Percentiles rank a stretch among this genome's conserved stretches.
phyloP scores from a whole-genome alignment of 441 rosid species.

The Adansonia rubrostipa region DNA sequence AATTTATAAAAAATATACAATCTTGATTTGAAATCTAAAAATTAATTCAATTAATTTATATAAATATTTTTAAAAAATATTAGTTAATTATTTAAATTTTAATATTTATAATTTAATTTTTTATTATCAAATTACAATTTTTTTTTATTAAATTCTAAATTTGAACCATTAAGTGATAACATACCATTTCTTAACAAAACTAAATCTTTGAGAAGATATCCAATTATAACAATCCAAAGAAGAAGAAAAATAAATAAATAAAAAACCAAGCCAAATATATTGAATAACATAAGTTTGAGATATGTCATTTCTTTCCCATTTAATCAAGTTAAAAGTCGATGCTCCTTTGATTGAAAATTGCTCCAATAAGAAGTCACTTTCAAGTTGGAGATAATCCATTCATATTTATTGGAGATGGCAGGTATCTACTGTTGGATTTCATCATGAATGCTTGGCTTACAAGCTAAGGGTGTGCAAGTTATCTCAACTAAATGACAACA shows the following conservation, averaged over 20 bases:
- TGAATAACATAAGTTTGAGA: not conserved
- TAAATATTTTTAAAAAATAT: too few relatives aligned
- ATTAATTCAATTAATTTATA: too few relatives aligned
- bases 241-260: not conserved
- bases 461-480: not conserved
- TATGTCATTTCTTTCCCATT: not conserved
- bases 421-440: not conserved
- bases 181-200: not conserved
- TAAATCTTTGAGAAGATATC: not conserved
- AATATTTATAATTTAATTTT: too few relatives aligned
- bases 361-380: not conserved
- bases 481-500: not conserved
- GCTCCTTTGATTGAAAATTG: not conserved
- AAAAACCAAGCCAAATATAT: not conserved
- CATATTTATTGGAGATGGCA: not conserved
- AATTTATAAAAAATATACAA: not conserved
- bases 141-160: too few relatives aligned
- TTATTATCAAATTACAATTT: too few relatives aligned
- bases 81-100: too few relatives aligned
- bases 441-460: conserved; percentile 4
- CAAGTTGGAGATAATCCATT: not conserved
- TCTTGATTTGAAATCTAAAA: too few relatives aligned
- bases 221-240: not conserved
- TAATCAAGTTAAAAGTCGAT: not conserved
- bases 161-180: not conserved